Evolutionary conservation across 1,139 yeast genomes (phyloP).

Genomic region (Zygotorulaspora mrakii): DNA sequence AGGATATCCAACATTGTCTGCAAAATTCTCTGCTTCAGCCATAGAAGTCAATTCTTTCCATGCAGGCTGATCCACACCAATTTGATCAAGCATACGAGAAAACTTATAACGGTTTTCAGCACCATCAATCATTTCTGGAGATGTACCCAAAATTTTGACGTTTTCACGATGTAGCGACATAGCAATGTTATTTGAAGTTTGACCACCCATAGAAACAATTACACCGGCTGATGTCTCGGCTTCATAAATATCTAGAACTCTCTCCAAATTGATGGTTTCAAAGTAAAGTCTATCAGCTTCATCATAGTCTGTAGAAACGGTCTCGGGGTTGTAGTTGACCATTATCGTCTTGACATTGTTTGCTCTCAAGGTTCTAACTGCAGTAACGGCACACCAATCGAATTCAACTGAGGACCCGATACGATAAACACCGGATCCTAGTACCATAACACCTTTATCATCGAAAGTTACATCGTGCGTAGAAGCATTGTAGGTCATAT

Average conservation of each 20-base stretch:
- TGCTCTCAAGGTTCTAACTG: constrained; percentile 90
- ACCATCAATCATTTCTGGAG: constrained; percentile 97
- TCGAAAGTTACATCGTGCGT: constrained; percentile 79
- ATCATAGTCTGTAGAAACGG: constrained; percentile 96
- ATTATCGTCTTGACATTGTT: constrained; percentile 87
- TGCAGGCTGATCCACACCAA: constrained; percentile 98
- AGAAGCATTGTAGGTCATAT: constrained; percentile 93
- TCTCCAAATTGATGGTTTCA: constrained; percentile 91
- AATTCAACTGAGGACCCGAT: constrained; percentile 93
- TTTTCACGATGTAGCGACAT: constrained; percentile 89
- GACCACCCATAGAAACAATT: constrained; percentile 98
- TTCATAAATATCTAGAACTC: constrained; percentile 94
- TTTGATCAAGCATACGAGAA: constrained; percentile 93
- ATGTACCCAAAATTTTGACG: constrained; percentile 92
- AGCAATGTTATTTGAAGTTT: constrained; percentile 95
- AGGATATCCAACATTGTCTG: constrained; percentile 88
- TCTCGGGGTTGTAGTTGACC: constrained; percentile 98
- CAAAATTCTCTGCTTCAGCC: constrained; percentile 90
- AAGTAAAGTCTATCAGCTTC: constrained; percentile 97
- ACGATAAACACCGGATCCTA: constrained; percentile 93
- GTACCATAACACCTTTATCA: constrained; percentile 84
- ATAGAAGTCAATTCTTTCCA: constrained; percentile 97
- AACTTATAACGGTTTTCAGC: constrained; percentile 98
- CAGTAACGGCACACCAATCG: constrained; percentile 95
- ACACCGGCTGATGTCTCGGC: constrained; percentile 90